phyloP scores from a whole-genome alignment of 108 stramenopile species.

The Mayamaea pseudoterrestris region DNA sequence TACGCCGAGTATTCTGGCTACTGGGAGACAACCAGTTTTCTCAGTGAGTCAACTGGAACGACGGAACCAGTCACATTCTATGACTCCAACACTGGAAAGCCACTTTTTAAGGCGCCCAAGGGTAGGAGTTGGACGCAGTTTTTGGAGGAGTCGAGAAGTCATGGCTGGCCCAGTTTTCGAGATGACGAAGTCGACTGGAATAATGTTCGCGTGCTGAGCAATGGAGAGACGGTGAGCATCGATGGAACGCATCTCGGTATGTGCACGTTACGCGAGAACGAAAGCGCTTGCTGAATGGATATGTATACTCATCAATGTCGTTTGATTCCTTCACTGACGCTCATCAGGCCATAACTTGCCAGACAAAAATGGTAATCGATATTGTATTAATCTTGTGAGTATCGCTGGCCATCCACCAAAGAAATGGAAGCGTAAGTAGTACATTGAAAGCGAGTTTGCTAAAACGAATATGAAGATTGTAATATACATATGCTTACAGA shows the following conservation, averaged over 20 bases:
- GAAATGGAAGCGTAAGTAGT: too few relatives aligned
- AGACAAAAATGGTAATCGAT: conserved; percentile 44
- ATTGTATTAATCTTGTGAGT: conserved; percentile 66
- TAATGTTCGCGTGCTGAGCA: conserved; percentile 62
- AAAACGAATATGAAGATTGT: too few relatives aligned
- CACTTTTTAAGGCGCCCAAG: conserved; percentile 51
- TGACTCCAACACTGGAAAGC: conserved; percentile 77
- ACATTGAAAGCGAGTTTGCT: too few relatives aligned
- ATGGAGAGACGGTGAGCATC: conserved; percentile 75
- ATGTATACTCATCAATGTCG: too few relatives aligned
- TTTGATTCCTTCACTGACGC: too few relatives aligned
- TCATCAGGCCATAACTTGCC: conserved; percentile 71
- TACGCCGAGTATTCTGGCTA: conserved; percentile 78
- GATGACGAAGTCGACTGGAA: conserved; percentile 54
- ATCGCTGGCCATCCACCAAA: conserved; percentile 51
- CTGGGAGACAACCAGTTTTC: conserved; percentile 48
- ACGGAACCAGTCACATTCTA: conserved; percentile 42
- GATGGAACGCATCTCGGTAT: conserved; percentile 85
- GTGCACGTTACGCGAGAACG: too few relatives aligned
- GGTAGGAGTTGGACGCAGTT: conserved; percentile 61
- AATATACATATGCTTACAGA: too few relatives aligned
- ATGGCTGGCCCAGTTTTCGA: conserved; percentile 55
- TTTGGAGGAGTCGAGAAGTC: conserved; percentile 36
- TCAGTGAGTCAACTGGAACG: conserved; percentile 17
- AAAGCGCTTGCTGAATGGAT: too few relatives aligned